Base-by-base conservation (phyloP, 768 basidiomycete genomes). In the Hebeloma cylindrosporum region DNA sequence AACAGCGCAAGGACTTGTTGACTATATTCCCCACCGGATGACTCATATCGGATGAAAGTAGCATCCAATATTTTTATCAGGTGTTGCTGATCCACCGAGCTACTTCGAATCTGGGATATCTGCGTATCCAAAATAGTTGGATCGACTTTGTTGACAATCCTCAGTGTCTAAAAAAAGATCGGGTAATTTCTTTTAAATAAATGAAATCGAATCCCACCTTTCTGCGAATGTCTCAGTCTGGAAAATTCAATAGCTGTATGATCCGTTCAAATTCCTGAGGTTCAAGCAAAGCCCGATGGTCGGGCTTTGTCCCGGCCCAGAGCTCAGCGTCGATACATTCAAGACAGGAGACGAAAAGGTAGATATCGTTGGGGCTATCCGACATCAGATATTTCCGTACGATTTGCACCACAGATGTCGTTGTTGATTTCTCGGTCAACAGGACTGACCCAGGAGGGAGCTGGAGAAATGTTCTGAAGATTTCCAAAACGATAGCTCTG, bases 261-360 rank as follows among this genome's bases (percentile, higher is more conserved):
- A 91, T 69, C 25, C 70, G 68, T 39, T 83, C 83, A 28, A 92
- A 88, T 40, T 91, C 88, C 74, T 76, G 77, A 42, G 70, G 78
- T n/a, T 87, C 82, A 34, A 91, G 62, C 7, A 79, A 64, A 1
- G 80, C 68, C 26, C 75, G 72, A 14, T 74, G 61, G 4, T 73
- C 71, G 3, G 71, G 61, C 5, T 60, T 65, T 7, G 75, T 80
- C 9, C 88, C 89, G 5, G 86, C 83, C 89, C 89, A 92, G 16
- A 79, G 51, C 14, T 59, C 60, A 5, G 79, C 73, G 51, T 82
- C 74, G 9, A 88, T 50, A 29, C 72, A 78, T 29, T 74, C 68
- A 37, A 92, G 59, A 50, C 86, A 88, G 1, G 72, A 66, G 8
- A 92, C 57, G 54, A 90, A 88, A 5, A 83, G 55, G 61, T 83